A percentile compares a stretch with the other conserved stretches of the same genome.
Evolutionary conservation across 2,329 filamentous ascomycete genomes (phyloP).

Genomic region (Phaeoacremonium minimum): DNA sequence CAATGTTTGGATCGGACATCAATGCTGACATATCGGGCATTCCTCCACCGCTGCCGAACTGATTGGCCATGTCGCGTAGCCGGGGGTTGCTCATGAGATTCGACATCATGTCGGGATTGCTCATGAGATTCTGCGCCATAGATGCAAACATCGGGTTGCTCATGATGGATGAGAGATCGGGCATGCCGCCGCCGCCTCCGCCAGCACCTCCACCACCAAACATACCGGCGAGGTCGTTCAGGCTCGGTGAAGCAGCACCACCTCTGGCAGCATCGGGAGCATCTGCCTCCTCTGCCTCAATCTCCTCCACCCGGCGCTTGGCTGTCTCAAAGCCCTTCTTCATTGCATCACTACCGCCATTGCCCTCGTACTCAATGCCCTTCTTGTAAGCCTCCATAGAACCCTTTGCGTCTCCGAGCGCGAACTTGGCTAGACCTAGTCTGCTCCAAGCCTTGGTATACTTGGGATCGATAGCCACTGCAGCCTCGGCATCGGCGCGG

Average conservation of each 20-base stretch:
- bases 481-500: conserved; percentile 83
- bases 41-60: conserved; percentile 71
- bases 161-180: conserved; percentile 84
- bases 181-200: conserved; percentile 73
- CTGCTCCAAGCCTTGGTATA: conserved; percentile 98
- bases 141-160: conserved; percentile 96
- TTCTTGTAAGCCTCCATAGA: conserved; percentile 92
- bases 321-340: conserved; percentile 95
- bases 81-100: conserved; percentile 94
- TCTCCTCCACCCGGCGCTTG: conserved; percentile 79
- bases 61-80: conserved; percentile 80
- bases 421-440: conserved; percentile 85
- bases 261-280: conserved; percentile 26
- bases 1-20: conserved; percentile 90
- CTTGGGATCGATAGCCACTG: conserved; percentile 79
- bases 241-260: conserved; percentile 62
- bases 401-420: conserved; percentile 83
- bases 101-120: conserved; percentile 86
- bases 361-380: conserved; percentile 92
- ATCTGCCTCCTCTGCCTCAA: conserved; percentile 51
- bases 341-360: conserved; percentile 93
- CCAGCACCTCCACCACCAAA: conserved; percentile 50
- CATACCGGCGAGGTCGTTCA: conserved; percentile 69
- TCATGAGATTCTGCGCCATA: conserved; percentile 98
- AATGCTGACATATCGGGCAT: conserved; percentile 83